A percentile compares a stretch with the other conserved stretches of the same genome.
Conservation (phyloP, 2,329 filamentous ascomycete species). For the Fusarium humuli region DNA sequence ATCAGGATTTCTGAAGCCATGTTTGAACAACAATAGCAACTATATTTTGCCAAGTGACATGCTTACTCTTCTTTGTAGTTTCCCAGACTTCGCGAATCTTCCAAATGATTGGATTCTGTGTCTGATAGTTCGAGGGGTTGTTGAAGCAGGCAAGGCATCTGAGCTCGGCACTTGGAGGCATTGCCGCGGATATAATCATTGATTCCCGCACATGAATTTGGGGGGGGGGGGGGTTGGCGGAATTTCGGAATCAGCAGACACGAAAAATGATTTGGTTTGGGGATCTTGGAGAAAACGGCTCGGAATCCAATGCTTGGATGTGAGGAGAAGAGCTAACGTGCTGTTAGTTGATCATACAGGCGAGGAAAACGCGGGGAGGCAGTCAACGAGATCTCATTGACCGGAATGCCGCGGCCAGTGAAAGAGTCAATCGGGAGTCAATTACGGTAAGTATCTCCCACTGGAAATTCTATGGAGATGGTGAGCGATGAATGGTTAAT, state of each 20-base stretch:
- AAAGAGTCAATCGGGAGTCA: slow-evolving; percentile 13
- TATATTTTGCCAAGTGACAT: not conserved
- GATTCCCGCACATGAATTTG: slow-evolving; percentile 6
- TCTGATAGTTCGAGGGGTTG: not conserved
- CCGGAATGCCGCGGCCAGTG: slow-evolving; percentile 27
- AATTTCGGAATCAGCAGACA: slow-evolving; percentile 5
- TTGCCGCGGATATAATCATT: slow-evolving; percentile 17
- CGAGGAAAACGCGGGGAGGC: slow-evolving; percentile 26
- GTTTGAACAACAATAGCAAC: not conserved
- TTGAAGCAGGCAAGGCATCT: slow-evolving; percentile 14
- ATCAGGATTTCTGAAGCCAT: not conserved
- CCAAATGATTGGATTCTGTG: not conserved
- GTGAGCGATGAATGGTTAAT: not conserved
- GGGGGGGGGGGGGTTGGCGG: no score
- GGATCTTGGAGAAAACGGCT: slow-evolving; percentile 15
- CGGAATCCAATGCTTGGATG: not conserved
- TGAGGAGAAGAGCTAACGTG: slow-evolving; percentile 21
- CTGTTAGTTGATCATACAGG: not conserved
- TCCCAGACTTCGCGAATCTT: slow-evolving; percentile 1
- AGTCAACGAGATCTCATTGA: slow-evolving; percentile 13
- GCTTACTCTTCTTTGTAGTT: not conserved
- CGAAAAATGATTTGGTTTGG: slow-evolving; percentile 1
- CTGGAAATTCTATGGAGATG: not conserved
- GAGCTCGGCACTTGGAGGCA: slow-evolving; percentile 25
- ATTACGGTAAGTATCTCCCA: slow-evolving; percentile 21